Evolutionary conservation across 495 filamentous ascomycete genomes (phyloP).

Genomic region (Pyrenula massariospora): DNA sequence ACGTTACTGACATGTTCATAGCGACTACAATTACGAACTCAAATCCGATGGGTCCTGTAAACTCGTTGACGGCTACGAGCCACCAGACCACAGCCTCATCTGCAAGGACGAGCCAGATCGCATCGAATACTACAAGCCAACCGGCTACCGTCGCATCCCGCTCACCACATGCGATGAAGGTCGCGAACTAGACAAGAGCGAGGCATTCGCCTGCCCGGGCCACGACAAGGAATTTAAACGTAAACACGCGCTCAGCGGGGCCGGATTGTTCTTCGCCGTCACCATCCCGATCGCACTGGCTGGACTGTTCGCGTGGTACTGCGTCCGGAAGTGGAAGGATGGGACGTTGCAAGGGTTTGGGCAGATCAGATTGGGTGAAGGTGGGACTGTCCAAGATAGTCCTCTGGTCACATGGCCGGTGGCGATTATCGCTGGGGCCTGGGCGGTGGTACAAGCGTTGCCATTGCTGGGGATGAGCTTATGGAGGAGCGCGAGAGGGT

Average conservation of each 20-base stretch:
- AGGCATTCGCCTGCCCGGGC: conserved; percentile 52
- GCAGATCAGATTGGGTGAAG: conserved; percentile 70
- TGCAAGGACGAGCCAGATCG: conserved; percentile 56
- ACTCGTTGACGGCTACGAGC: conserved; percentile 57
- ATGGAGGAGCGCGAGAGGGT: conserved; percentile 48
- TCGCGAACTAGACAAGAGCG: conserved; percentile 50
- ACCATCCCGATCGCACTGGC: conserved; percentile 60
- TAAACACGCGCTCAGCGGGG: conserved; percentile 56
- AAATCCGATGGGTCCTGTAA: conserved; percentile 61
- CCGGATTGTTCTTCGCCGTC: conserved; percentile 80
- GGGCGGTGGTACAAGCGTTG: conserved; percentile 61
- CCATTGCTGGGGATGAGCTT: conserved; percentile 57
- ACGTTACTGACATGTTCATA: conserved; percentile 23
- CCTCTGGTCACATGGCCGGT: conserved; percentile 70
- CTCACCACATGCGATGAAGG: conserved; percentile 77
- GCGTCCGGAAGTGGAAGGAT: conserved; percentile 67
- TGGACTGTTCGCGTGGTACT: conserved; percentile 64
- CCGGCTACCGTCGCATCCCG: conserved; percentile 84
- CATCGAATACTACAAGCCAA: conserved; percentile 67
- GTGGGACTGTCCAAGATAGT: conserved; percentile 42
- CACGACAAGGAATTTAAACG: conserved; percentile 66
- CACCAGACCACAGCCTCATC: conserved; percentile 49
- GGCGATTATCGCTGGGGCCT: conserved; percentile 60
- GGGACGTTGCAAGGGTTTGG: conserved; percentile 61
- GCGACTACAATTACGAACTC: conserved; percentile 89